These are phyloP conservation scores for Ophiostoma tasmaniense DNA, from an alignment of 2,329 filamentous ascomycete genomes.

Conservation along the genomic window DNA sequence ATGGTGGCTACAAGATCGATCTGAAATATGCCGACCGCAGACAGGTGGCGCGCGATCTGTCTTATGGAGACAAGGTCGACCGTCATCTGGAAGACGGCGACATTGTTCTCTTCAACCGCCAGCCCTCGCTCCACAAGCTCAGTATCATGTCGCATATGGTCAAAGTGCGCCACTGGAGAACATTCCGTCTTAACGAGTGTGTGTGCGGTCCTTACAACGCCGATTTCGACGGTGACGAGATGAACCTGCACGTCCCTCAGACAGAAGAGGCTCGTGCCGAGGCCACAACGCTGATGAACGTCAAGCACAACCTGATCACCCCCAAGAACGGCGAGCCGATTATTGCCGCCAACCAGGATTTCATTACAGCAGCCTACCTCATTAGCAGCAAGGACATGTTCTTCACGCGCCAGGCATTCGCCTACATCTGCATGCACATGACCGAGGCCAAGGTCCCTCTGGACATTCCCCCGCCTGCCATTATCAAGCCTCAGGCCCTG, in stretches of 20 bases:
- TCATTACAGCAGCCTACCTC: constrained; percentile 90
- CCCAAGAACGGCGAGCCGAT: constrained; percentile 97
- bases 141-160: constrained; percentile 95
- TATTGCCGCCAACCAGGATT: constrained; percentile 98
- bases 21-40: constrained; percentile 68
- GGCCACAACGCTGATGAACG: constrained; percentile 93
- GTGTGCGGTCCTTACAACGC: constrained; percentile 97
- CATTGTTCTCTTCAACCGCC: constrained; percentile 94
- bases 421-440: constrained; percentile 90
- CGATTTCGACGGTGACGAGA: constrained; percentile 98
- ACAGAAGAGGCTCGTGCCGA: constrained; percentile 94
- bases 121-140: constrained; percentile 94
- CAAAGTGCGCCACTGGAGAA: constrained; percentile 89
- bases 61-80: constrained; percentile 82
- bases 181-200: constrained; percentile 95
- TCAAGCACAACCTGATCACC: constrained; percentile 91
- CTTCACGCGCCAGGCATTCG: constrained; percentile 80
- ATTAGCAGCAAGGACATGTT: constrained; percentile 90
- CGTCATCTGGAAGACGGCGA: constrained; percentile 92
- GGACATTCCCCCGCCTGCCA: constrained; percentile 77
- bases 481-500: constrained; percentile 73
- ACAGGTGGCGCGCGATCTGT: constrained; percentile 62
- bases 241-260: constrained; percentile 97
- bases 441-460: constrained; percentile 61
- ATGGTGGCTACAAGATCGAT: constrained; percentile 59